These are phyloP conservation scores for Luffa aegyptiaca DNA, from an alignment of 306 rosid genomes.

Conservation along the genomic window DNA sequence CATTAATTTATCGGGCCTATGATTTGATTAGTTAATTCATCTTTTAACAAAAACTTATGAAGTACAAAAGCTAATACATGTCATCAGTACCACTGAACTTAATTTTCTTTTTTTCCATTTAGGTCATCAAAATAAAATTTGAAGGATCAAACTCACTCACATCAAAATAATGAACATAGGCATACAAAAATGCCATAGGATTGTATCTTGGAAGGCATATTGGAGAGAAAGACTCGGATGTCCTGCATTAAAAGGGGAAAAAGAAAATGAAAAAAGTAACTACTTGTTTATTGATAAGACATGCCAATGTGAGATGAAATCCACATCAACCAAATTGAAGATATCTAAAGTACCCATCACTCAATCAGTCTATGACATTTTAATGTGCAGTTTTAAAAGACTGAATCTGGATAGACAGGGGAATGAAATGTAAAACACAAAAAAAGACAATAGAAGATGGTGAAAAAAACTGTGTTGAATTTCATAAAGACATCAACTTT, in stretches of 20 bases:
- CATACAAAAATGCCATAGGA: slow-evolving; percentile 84
- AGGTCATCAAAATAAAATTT: background rate
- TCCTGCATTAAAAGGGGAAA: slow-evolving; percentile 51
- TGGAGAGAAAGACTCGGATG: slow-evolving; percentile 89
- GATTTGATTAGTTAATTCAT: background rate
- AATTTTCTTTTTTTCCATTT: background rate
- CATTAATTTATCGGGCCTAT: background rate
- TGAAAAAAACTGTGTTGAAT: background rate
- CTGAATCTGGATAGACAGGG: background rate
- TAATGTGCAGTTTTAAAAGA: background rate
- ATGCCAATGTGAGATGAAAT: background rate
- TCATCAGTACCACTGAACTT: background rate
- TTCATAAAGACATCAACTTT: background rate
- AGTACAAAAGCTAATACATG: background rate
- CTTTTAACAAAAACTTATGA: background rate
- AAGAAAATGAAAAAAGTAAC: slow-evolving; percentile 2
- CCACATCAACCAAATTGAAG: slow-evolving; percentile 3
- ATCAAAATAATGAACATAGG: slow-evolving; percentile 77
- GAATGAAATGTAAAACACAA: background rate
- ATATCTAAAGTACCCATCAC: background rate
- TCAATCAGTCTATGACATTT: background rate
- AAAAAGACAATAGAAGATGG: background rate
- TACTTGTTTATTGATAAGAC: background rate
- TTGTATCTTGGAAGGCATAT: slow-evolving; percentile 96
- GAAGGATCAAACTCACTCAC: slow-evolving; percentile 39